Conservation (phyloP, 179 eudicot species). For the Beta macrorhiza region DNA sequence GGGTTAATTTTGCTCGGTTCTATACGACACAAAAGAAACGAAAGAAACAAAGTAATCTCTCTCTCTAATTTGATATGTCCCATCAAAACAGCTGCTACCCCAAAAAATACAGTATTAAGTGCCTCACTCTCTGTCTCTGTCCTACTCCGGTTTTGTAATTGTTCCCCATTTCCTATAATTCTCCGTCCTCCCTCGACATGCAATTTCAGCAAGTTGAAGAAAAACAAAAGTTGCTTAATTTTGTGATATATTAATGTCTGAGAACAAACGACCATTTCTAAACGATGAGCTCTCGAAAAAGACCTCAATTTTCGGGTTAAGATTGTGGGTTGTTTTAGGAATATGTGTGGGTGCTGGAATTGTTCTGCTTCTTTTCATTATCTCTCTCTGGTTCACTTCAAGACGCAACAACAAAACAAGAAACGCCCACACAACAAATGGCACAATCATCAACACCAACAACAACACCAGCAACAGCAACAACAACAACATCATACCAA, state of each 20-base stretch:
- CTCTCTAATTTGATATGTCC: not conserved
- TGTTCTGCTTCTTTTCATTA: conserved; percentile 26
- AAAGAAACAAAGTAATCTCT: not conserved
- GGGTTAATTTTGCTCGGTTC: no score
- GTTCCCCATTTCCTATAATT: not conserved
- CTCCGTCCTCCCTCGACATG: not conserved
- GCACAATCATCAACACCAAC: not conserved
- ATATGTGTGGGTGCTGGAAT: conserved; percentile 32
- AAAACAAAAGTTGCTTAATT: not conserved
- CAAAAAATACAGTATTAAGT: not conserved
- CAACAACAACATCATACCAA: conserved; percentile 15
- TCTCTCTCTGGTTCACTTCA: conserved; percentile 31
- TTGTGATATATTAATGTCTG: not conserved
- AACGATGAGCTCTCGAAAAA: conserved; percentile 27
- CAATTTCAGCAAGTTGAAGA: not conserved
- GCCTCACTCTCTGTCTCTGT: not conserved
- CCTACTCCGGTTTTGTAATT: not conserved
- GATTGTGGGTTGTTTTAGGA: conserved; percentile 33
- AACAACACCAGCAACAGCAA: not conserved
- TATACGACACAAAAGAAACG: not conserved
- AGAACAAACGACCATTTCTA: not conserved
- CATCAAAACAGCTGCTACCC: not conserved
- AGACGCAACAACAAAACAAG: conserved; percentile 18
- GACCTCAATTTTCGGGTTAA: conserved; percentile 30
- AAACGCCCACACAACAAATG: not conserved